phyloP scores from a whole-genome alignment of 371 early-diverging fungal species.

The Fennellomyces sp. region DNA sequence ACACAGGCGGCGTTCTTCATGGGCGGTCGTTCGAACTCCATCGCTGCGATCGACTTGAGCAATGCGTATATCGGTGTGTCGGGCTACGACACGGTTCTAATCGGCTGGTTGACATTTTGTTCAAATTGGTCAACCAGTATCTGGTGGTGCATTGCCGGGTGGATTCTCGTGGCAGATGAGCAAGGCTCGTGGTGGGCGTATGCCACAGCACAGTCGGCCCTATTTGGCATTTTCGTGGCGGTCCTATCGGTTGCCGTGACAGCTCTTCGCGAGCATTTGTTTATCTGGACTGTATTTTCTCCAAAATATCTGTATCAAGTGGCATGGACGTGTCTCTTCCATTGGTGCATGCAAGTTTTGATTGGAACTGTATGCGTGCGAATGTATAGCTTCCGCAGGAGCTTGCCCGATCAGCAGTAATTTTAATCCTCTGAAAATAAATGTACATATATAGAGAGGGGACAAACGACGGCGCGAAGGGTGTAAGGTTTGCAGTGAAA shows the following conservation, averaged over 20 bases:
- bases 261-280: slow-evolving; percentile 71
- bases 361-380: slow-evolving; percentile 16
- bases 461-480: too few species aligned
- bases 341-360: slow-evolving; percentile 39
- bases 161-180: slow-evolving; percentile 24
- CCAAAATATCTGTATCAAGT: slow-evolving; percentile 82
- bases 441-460: too few species aligned
- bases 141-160: slow-evolving; percentile 68
- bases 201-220: slow-evolving; percentile 42
- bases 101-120: slow-evolving; percentile 69
- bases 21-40: slow-evolving; percentile 79
- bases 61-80: slow-evolving; percentile 79
- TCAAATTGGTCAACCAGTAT: slow-evolving; percentile 76
- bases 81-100: slow-evolving; percentile 60
- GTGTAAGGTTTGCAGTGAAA: too few species aligned
- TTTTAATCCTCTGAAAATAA: not conserved
- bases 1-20: slow-evolving; percentile 65
- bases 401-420: not conserved
- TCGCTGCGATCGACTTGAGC: slow-evolving; percentile 79
- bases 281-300: slow-evolving; percentile 88
- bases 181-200: slow-evolving; percentile 30
- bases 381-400: not conserved
- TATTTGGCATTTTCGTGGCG: slow-evolving; percentile 56
- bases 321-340: slow-evolving; percentile 63
- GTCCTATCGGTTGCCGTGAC: slow-evolving; percentile 67